phyloP scores from a whole-genome alignment of 73 alveolate species.

The Paramecium caudatum region DNA sequence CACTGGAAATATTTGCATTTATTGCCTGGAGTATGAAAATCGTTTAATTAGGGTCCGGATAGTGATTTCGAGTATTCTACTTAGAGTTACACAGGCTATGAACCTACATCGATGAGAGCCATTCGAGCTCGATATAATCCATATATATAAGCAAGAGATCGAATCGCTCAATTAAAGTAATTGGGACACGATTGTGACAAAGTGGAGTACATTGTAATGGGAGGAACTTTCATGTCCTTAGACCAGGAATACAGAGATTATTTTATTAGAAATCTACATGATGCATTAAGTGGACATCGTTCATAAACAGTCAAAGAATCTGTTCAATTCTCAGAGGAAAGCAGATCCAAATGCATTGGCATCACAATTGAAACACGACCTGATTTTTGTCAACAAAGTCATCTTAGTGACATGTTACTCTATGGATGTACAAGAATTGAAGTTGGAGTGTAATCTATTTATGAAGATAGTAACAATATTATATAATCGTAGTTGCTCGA shows the following conservation, averaged over 20 bases:
- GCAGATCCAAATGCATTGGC: conserved; percentile 97
- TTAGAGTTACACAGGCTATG: conserved; percentile 98
- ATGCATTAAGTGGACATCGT: conserved; percentile 98
- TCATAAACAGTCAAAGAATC: conserved; percentile 94
- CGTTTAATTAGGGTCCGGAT: conserved; percentile 93
- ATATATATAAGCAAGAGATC: conserved; percentile 95
- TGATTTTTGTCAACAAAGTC: conserved; percentile 96
- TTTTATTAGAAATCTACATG: conserved; percentile 98
- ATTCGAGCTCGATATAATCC: conserved; percentile 99
- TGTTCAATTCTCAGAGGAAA: conserved; percentile 94
- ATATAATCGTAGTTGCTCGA: conserved; percentile 86
- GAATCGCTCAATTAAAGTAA: conserved; percentile 96
- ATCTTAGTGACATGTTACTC: conserved; percentile 93
- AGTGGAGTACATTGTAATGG: conserved; percentile 98
- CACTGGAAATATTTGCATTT: conserved; percentile 98
- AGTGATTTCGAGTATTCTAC: conserved; percentile 98
- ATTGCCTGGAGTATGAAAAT: conserved; percentile 96
- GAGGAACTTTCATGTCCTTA: conserved; percentile 98
- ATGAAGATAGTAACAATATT: conserved; percentile 86
- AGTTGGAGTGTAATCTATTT: conserved; percentile 96
- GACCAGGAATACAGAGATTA: conserved; percentile 96
- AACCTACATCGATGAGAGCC: conserved; percentile 99
- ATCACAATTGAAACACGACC: conserved; percentile 99
- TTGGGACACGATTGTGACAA: conserved; percentile 99
- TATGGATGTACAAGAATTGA: conserved; percentile 99